These are phyloP conservation scores for Solanum bulbocastanum DNA, from an alignment of 257 asterid species.

Conservation along the genomic window DNA sequence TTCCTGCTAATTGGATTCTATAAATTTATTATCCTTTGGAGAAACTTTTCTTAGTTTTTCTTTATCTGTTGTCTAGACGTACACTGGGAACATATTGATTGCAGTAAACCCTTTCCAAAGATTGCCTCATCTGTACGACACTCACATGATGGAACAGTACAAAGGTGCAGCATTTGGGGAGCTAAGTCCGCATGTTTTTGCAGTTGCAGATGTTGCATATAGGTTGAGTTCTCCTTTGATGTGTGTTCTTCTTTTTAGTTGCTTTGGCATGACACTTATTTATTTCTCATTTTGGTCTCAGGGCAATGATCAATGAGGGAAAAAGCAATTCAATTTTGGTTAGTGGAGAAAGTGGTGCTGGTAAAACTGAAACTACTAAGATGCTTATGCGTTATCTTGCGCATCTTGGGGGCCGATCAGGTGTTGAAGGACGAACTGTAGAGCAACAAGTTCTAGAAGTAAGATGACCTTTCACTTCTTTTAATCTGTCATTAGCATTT, in stretches of 20 bases:
- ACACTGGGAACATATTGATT: conserved; percentile 95
- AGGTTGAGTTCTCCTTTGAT: conserved; percentile 28
- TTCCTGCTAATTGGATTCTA: background rate
- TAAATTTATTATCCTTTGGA: background rate
- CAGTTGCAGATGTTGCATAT: conserved; percentile 93
- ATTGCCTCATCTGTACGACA: conserved; percentile 93
- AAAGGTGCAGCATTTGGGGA: conserved; percentile 97
- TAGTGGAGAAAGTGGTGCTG: conserved; percentile 99
- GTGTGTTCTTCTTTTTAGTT: background rate
- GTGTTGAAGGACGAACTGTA: conserved; percentile 97
- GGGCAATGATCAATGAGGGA: conserved; percentile 94
- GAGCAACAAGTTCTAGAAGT: conserved; percentile 99
- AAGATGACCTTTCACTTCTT: conserved; percentile 23
- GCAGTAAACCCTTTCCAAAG: conserved; percentile 98
- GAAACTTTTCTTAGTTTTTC: background rate
- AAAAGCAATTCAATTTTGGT: conserved; percentile 97
- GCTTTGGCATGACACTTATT: conserved; percentile 1
- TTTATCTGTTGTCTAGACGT: conserved; percentile 54
- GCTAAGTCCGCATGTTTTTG: conserved; percentile 99
- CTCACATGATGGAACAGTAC: conserved; percentile 99
- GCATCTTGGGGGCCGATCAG: conserved; percentile 90
- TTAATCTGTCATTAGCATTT: background rate
- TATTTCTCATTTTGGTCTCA: conserved; percentile 20
- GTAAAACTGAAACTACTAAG: conserved; percentile 97
- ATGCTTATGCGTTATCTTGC: conserved; percentile 99